A percentile compares a stretch with the other conserved stretches of the same genome.
Evolutionary conservation across 2,329 filamentous ascomycete species (phyloP).

Genomic region (Ophiocordyceps camponoti-rufipedis): DNA sequence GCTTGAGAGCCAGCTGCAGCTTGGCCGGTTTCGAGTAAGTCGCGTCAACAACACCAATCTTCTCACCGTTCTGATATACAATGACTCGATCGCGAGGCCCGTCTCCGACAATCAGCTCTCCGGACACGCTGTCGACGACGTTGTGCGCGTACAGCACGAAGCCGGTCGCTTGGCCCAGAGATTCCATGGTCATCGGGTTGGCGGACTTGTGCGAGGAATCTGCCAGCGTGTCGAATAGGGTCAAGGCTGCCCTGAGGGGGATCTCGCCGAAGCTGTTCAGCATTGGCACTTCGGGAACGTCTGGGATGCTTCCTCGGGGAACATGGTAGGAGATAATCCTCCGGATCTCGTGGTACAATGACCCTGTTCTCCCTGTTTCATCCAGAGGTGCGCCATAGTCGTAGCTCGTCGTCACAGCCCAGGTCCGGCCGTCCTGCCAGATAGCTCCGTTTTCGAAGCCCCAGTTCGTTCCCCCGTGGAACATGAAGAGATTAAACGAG

Average conservation of each 20-base stretch:
- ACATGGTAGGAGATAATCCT: slow-evolving; percentile 19
- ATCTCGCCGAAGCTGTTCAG: slow-evolving; percentile 17
- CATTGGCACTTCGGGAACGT: slow-evolving; percentile 14
- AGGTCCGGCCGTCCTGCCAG: slow-evolving; percentile 18
- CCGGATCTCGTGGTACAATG: slow-evolving; percentile 22
- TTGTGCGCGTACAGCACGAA: slow-evolving; percentile 23
- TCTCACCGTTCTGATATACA: slow-evolving; percentile 24
- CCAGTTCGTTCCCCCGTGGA: slow-evolving; percentile 33
- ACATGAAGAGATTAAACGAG: slow-evolving; percentile 31
- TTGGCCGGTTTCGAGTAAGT: slow-evolving; percentile 19
- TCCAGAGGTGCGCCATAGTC: slow-evolving; percentile 31
- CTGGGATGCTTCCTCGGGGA: slow-evolving; percentile 16
- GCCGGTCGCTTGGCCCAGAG: slow-evolving; percentile 23
- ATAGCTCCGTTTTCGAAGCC: slow-evolving; percentile 27
- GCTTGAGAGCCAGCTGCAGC: slow-evolving; percentile 17
- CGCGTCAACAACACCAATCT: slow-evolving; percentile 25
- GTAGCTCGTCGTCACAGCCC: slow-evolving; percentile 26
- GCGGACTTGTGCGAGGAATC: slow-evolving; percentile 8
- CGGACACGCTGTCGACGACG: slow-evolving; percentile 8
- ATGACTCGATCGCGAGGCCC: slow-evolving; percentile 25
- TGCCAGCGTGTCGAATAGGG: slow-evolving; percentile 17
- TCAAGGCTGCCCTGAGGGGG: slow-evolving; percentile 15
- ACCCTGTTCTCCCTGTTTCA: slow-evolving; percentile 26
- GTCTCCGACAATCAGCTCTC: slow-evolving; percentile 21
- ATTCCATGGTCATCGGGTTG: slow-evolving; percentile 24